phyloP scores from a whole-genome alignment of 305 asterid genomes.

The Petunia hybrid region DNA sequence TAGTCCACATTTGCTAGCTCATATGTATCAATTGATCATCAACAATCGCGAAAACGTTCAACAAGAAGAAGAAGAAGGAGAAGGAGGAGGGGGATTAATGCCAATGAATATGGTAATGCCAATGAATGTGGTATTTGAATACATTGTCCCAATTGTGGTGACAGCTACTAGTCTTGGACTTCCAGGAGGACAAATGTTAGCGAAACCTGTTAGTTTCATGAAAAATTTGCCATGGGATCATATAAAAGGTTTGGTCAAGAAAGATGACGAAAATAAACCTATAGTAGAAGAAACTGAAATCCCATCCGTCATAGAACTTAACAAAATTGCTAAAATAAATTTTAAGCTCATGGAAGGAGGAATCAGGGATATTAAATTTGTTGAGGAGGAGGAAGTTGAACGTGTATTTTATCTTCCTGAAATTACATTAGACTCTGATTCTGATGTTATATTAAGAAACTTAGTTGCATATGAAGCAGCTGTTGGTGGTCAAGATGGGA shows the following conservation, averaged over 20 bases:
- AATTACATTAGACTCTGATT: conserved; percentile 40
- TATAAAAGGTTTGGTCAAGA: conserved; percentile 39
- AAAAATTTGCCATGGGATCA: conserved; percentile 43
- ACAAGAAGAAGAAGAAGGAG: neutral
- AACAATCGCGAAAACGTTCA: neutral
- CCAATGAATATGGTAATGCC: neutral
- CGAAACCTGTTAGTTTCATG: conserved; percentile 32
- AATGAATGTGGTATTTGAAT: neutral
- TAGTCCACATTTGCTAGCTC: neutral
- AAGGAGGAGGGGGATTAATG: neutral
- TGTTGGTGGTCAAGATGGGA: conserved; percentile 27
- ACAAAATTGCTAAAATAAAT: conserved; percentile 34
- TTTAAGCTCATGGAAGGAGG: conserved; percentile 38
- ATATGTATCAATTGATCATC: neutral
- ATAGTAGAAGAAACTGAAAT: conserved; percentile 42
- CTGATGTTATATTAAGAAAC: conserved; percentile 55
- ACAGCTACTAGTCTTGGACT: neutral
- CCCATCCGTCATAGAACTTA: conserved; percentile 52
- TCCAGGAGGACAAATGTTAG: conserved; percentile 27
- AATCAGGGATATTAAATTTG: conserved; percentile 42
- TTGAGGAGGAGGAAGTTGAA: conserved; percentile 6
- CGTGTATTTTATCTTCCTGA: conserved; percentile 41
- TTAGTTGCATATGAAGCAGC: conserved; percentile 50
- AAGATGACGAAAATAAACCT: conserved; percentile 28
- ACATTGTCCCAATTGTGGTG: neutral